Evolutionary conservation across 2,329 filamentous ascomycete genomes (phyloP).

Genomic region (Beauveria sp.): DNA sequence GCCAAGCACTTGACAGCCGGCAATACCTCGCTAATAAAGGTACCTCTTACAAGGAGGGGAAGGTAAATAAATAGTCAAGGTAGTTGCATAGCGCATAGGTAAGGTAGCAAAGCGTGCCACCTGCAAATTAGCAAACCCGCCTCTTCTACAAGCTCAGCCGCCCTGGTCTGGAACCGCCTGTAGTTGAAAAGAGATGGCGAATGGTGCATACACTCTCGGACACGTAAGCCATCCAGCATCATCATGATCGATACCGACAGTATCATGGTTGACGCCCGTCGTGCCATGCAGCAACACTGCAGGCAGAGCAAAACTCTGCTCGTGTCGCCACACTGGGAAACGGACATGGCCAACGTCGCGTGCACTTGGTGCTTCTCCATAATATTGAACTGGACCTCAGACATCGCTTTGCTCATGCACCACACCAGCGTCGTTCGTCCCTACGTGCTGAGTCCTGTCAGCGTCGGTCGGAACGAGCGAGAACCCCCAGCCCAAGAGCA

Average conservation of each 20-base stretch:
- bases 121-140: background rate
- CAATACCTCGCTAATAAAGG: background rate
- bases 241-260: background rate
- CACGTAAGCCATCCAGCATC: background rate
- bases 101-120: background rate
- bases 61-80: no score
- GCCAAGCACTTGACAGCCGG: background rate
- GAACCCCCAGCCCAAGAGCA: background rate
- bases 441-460: background rate
- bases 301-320: background rate
- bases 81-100: background rate
- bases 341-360: background rate
- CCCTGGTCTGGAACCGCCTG: background rate
- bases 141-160: no score
- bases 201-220: background rate
- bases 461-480: constrained; percentile 1
- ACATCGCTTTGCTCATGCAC: background rate
- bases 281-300: background rate
- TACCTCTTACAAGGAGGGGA: background rate
- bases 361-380: background rate
- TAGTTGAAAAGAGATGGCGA: background rate
- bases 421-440: background rate
- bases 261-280: background rate
- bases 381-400: background rate
- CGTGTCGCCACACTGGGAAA: background rate